Base-by-base conservation (phyloP, 139 green algal species). In the Astrephomene gubernaculifera region DNA sequence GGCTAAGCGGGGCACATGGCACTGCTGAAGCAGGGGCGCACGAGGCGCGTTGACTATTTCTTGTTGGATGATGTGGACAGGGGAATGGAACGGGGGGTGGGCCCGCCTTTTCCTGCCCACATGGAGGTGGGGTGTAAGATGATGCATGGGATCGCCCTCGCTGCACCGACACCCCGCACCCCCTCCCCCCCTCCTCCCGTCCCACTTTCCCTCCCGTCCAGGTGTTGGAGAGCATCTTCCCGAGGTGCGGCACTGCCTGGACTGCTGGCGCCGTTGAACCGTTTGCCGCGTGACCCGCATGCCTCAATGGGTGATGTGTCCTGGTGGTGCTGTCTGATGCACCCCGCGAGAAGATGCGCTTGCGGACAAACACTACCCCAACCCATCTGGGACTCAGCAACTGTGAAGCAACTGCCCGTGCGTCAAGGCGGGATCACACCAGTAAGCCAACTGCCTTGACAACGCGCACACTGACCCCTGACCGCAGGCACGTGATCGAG, bases 211-310 rank as follows among this genome's bases (percentile, higher is more conserved):
- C 64, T 35, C 29, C 33, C 35, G 12, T 12, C 9, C 74, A 82
- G 74, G 35, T 81, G 24, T 53, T 81, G 53, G 73, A 81, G 49
- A 8, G 53, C 25, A 81, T 81, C 52, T 81, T 81, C 53, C 73
- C 73, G 0, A 63, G 65, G 65, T 73, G 8, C 57, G 17, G 57
- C 31, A 65, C 57, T n/a, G n/a, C n/a, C n/a, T n/a, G n/a, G n/a
- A n/a, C n/a, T n/a, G n/a, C n/a, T n/a, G n/a, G n/a, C n/a, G n/a
- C n/a, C n/a, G n/a, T n/a, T n/a, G n/a, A n/a, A n/a, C n/a, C n/a
- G n/a, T n/a, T n/a, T n/a, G n/a, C n/a, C n/a, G n/a, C n/a, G n/a
- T n/a, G n/a, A n/a, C n/a, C n/a, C n/a, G n/a, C n/a, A n/a, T n/a
- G n/a, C n/a, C n/a, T n/a, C n/a, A n/a, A n/a, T n/a, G n/a, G n/a